Evolutionary conservation across 208 protist species (phyloP), one percentile per base, ranked within the genome.

Genomic region (Leishmania martiniquensis): DNA sequence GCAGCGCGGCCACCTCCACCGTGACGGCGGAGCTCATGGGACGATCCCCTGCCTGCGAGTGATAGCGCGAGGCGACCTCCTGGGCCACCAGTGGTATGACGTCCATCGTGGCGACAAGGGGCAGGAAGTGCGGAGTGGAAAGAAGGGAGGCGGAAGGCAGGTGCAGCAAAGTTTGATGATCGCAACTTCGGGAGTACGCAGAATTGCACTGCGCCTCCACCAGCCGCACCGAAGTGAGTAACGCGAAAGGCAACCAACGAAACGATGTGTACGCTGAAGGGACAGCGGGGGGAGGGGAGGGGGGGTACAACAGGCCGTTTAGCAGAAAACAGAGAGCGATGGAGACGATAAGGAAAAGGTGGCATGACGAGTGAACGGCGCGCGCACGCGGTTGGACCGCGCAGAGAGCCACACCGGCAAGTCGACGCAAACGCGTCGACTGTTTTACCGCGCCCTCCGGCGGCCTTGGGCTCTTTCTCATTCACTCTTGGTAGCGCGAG

Each of bases 31-130:
- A 80, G 51, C 74, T 62, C 62, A 80, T 81, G 15, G 75, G 51
- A 45, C 79, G 65, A 9, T 85, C 81, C 32, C 66, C 71, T 6
- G 73, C 80, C 37, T 72, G 72, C 44, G 88, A 84, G 47, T 91
- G 86, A 68, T 89, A 93, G 55, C 93, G 91, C 25, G 81, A 76
- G 3, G 85, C 87, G 29, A 93, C 84, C 81, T 95, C 93, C 75
- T 94, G 87, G 34, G 89, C 92, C 22, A 95, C 85, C 4, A 87
- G 68, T 0, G 86, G 87, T 54, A 90, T 84, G 47, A 97, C 90
- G 57, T 97, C 85, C 94, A 97, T 97, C 49, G 49, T 15, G 51
- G 29, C 15, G 67, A n/a, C n/a, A 51, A n/a, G 29, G n/a, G 0
- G n/a, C 42, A 42, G 13, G 25, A 22, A 0, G 39, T 59, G 32